Evolutionary conservation across 73 alveolate species (phyloP).

Genomic region (Uronychia binucleata): DNA sequence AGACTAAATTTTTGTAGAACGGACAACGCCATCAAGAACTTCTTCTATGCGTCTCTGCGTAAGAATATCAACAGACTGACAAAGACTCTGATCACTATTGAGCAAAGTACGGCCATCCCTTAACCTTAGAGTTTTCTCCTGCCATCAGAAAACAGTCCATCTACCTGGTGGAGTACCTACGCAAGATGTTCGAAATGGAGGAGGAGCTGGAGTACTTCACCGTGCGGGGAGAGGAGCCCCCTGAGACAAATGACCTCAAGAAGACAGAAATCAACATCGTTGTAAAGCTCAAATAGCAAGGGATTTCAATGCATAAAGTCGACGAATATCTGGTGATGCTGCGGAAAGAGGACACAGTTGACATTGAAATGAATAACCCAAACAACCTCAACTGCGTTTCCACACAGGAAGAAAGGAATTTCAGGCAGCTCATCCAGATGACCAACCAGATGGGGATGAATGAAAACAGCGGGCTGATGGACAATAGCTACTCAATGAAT

Average conservation of each 20-base stretch:
- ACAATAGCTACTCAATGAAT: too few relatives aligned
- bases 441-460: neutral
- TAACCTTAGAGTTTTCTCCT: too few relatives aligned
- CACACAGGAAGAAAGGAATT: neutral
- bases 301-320: neutral
- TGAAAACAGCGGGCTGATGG: too few relatives aligned
- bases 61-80: constrained; percentile 27
- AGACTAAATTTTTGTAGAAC: neutral
- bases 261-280: neutral
- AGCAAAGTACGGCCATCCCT: too few relatives aligned
- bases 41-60: constrained; percentile 55
- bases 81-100: neutral
- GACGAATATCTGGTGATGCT: neutral
- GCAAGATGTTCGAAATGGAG: neutral
- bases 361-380: neutral
- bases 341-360: neutral
- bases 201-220: neutral
- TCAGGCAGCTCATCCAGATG: neutral
- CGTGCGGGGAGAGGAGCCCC: neutral
- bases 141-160: neutral
- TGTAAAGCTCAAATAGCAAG: neutral
- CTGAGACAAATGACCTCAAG: neutral
- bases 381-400: neutral
- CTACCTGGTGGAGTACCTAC: neutral
- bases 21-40: constrained; percentile 66